phyloP scores from a whole-genome alignment of 352 stramenopile species.

The Pythium pyrilobum region DNA sequence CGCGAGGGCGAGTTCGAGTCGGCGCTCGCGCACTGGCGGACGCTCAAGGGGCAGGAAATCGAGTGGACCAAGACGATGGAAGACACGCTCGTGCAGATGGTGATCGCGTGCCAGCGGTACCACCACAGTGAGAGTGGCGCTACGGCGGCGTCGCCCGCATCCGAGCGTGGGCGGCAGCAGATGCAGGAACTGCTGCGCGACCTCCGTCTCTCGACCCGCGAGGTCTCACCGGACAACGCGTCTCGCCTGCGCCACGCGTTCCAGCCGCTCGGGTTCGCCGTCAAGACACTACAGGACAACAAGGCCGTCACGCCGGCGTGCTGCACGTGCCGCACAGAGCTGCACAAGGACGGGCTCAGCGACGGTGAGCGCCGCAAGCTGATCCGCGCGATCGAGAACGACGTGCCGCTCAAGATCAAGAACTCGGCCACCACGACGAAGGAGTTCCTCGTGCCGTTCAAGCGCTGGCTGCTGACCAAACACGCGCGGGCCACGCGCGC shows the following conservation, averaged over 20 bases:
- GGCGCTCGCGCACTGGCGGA: conserved; percentile 47
- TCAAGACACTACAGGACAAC: conserved; percentile 37
- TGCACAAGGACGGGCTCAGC: conserved; percentile 43
- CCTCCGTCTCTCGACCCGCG: conserved; percentile 44
- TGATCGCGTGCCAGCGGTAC: conserved; percentile 42
- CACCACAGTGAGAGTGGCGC: conserved; percentile 8
- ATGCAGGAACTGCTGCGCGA: conserved; percentile 64
- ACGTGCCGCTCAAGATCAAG: conserved; percentile 35
- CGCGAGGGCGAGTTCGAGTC: conserved; percentile 29
- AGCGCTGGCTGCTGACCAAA: conserved; percentile 51
- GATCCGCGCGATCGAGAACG: conserved; percentile 49
- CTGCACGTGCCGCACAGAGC: conserved; percentile 26
- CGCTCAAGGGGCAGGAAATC: conserved; percentile 46
- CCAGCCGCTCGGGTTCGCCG: conserved; percentile 24
- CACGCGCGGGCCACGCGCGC: conserved; percentile 7
- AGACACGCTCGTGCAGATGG: conserved; percentile 59
- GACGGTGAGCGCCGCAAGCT: conserved; percentile 38
- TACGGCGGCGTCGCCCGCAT: conserved; percentile 10
- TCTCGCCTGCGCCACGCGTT: conserved; percentile 41
- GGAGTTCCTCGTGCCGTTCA: conserved; percentile 58
- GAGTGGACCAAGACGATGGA: conserved; percentile 76
- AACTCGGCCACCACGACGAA: conserved; percentile 33
- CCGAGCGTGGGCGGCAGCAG: not conserved
- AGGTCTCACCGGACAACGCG: conserved; percentile 45
- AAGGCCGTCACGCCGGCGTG: conserved; percentile 34